A percentile compares a stretch with the other conserved stretches of the same genome.
Conservation (phyloP, 2,329 filamentous ascomycete species). For the Beauveria caledonica region DNA sequence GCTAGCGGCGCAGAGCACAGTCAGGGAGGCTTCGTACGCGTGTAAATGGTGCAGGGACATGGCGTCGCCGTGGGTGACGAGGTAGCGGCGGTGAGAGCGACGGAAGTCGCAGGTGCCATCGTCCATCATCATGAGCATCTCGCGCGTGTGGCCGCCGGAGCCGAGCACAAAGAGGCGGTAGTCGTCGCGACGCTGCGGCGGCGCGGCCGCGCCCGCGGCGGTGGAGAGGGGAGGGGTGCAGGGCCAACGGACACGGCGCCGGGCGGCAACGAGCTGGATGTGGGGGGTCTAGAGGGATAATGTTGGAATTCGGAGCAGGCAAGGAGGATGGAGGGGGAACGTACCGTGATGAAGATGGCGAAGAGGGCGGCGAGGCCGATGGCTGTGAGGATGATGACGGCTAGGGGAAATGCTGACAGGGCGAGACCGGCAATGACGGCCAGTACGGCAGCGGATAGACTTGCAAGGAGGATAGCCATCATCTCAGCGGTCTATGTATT, state of each 20-base stretch:
- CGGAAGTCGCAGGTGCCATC: slow-evolving; percentile 43
- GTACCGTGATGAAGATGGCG: slow-evolving; percentile 24
- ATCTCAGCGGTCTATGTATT: background rate
- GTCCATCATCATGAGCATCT: slow-evolving; percentile 81
- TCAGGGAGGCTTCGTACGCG: slow-evolving; percentile 31
- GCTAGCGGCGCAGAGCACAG: slow-evolving; percentile 15
- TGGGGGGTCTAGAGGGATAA: slow-evolving; percentile 22
- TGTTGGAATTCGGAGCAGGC: no score
- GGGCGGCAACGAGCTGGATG: slow-evolving; percentile 19
- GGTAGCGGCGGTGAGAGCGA: slow-evolving; percentile 66
- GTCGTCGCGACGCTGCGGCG: slow-evolving; percentile 17
- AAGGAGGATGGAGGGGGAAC: background rate
- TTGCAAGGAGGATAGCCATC: background rate
- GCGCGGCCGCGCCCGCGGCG: background rate
- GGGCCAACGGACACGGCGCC: slow-evolving; percentile 15
- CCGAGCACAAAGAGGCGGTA: slow-evolving; percentile 78
- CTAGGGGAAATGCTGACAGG: slow-evolving; percentile 8
- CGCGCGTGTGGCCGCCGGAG: slow-evolving; percentile 87
- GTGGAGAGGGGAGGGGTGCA: background rate
- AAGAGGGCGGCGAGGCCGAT: slow-evolving; percentile 15
- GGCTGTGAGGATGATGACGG: slow-evolving; percentile 14
- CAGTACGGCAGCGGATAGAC: background rate
- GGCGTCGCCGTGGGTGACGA: slow-evolving; percentile 68
- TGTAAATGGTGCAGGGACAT: slow-evolving; percentile 62
- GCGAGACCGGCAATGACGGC: background rate